Evolutionary conservation across 2,329 filamentous ascomycete genomes (phyloP), one percentile per base, ranked within the genome.

Genomic region (Magnaporthiopsis incrustans): DNA sequence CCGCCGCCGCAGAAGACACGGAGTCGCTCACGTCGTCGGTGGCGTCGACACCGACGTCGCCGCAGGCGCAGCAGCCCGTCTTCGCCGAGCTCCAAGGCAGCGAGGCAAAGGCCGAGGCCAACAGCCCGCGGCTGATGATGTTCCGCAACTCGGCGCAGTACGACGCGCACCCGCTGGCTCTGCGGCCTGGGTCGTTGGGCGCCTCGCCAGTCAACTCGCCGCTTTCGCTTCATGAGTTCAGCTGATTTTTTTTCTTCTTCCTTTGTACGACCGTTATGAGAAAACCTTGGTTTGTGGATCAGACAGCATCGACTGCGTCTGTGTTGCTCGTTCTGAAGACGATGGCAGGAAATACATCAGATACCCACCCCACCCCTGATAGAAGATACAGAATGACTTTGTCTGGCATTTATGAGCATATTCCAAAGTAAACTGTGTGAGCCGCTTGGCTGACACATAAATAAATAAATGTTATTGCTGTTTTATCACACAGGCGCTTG

Each of bases 111-210:
- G 22, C 33, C n/a, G 32, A 25, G 33, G 12, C 22, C 30, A 35
- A 8, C 22, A 25, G n/a, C 30, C 59, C 38, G 59, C 59, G n/a
- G 27, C 59, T 38, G 18, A 32, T 26, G 59, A 35, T 25, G 33
- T 30, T 15, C 6, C 35, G 60, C 44, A 22, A 33, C 30, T 22
- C 25, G 26, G 26, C 12, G 8, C 58, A 12, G 2, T 53, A 30
- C 60, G 26, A n/a, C 27, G 7, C 32, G 38, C 65, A 65, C 32
- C 66, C 64, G 11, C 60, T 44, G 30, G 50, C 63, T 10, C 60
- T 66, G 35, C 38, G 64, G 59, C 66, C 66, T 15, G 66, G 66
- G 15, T 30, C 26, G 38, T 15, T 44, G 15, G 38, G 38, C 14
- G 15, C 26, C 7, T 26, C 56, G n/a, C 26, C 32, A 30, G 38